Evolutionary conservation across 768 basidiomycete genomes (phyloP), one percentile per base, ranked within the genome.

Genomic region (Amanita subjunquillea): DNA sequence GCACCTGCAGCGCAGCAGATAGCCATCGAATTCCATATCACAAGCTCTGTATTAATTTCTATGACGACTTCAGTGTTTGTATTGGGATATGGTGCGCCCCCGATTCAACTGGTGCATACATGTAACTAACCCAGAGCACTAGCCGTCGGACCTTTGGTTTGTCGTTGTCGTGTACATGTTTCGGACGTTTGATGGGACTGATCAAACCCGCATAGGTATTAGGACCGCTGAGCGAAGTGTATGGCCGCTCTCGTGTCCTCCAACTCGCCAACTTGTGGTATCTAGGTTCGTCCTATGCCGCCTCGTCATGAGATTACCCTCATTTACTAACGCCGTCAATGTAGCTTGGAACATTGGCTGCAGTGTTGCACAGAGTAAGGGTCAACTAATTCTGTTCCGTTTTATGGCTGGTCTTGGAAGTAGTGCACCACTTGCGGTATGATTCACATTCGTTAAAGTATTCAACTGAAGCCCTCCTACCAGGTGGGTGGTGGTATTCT

Each of bases 321-420:
- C 6, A 34, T 34, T 7, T 29, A 30, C 38, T 29, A 36, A 41
- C 23, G 25, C 39, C 7, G 13, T 7, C 13, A n/a, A 56, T 13
- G 13, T 61, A 71, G 86, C 61, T 6, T 87, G 77, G 84, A 85
- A 78, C 64, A 59, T 80, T n/a, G 81, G 63, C 6, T 83, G 82
- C 56, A 80, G 82, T 0, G 87, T 86, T 53, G 79, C 85, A 0
- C 73, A 74, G 50, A 83, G 70, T 49, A 71, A 72, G 51, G 67
- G 65, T 0, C 76, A 86, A 57, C 65, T 87, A 10, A 77, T 87
- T 47, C 80, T 69, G 0, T 88, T 88, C 58, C 77, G 86, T 17
- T 78, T 89, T 56, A 64, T 88, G 2, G 67, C 85, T 1, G 86
- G 87, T 1, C 54, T 89, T 1, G 87, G 87, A 23, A 87, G 86